Percentiles rank a stretch among this genome's conserved stretches.
Conservation (phyloP, 1,139 yeast species). For the Taphrina confusa region DNA sequence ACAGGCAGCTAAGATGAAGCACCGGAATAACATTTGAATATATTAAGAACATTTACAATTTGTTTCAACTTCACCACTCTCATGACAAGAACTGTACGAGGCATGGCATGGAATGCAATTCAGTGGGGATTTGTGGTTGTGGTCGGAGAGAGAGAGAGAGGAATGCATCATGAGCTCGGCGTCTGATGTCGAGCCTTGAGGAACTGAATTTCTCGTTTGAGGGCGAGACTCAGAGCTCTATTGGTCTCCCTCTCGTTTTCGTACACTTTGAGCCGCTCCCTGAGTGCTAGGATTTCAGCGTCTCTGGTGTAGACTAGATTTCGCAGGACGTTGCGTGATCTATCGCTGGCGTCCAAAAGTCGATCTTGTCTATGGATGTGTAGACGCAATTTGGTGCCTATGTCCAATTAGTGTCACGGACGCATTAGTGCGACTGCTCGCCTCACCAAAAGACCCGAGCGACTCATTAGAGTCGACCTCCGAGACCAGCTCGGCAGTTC, state of each 20-base stretch:
- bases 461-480: background rate
- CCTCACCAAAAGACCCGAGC: background rate
- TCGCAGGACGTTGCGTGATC: slow-evolving; percentile 6
- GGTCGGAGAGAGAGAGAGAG: no score
- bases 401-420: background rate
- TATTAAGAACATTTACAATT: no score
- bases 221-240: background rate
- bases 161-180: no score
- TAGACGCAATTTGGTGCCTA: background rate
- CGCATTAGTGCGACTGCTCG: background rate
- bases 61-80: no score
- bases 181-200: background rate
- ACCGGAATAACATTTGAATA: no score
- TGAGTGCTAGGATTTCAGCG: background rate
- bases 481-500: slow-evolving; percentile 6
- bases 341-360: background rate
- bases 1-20: no score
- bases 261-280: background rate
- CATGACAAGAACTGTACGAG: no score
- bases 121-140: no score
- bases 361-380: slow-evolving; percentile 8
- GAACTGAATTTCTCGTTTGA: slow-evolving; percentile 10
- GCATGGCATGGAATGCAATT: no score
- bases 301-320: background rate
- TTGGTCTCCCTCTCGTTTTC: slow-evolving; percentile 4